Conservation (phyloP, 2,329 filamentous ascomycete species). For the Exophiala aquamarina region DNA sequence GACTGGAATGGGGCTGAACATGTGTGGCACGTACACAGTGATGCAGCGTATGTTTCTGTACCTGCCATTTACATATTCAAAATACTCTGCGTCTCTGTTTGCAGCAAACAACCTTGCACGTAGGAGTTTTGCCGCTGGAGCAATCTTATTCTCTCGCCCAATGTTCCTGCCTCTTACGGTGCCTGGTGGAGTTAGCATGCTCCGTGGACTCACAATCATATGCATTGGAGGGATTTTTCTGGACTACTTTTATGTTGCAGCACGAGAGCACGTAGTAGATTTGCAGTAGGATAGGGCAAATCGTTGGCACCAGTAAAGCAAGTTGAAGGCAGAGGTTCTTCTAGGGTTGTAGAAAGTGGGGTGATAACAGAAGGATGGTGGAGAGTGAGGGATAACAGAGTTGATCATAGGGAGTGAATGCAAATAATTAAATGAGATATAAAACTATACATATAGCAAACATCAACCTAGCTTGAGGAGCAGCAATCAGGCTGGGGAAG, state of each 20-base stretch:
- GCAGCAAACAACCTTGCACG: slow-evolving; percentile 27
- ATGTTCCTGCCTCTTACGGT: slow-evolving; percentile 34
- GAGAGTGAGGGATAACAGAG: no score
- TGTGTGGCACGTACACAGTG: slow-evolving; percentile 17
- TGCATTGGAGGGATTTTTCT: slow-evolving; percentile 56
- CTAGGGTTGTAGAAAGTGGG: no score
- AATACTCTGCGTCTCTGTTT: slow-evolving; percentile 19
- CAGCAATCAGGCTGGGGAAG: no score
- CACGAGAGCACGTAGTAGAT: slow-evolving; percentile 58
- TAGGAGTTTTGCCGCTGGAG: slow-evolving; percentile 31
- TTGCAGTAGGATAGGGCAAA: slow-evolving; percentile 40
- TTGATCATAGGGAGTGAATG: no score
- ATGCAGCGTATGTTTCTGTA: slow-evolving; percentile 20
- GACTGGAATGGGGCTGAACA: slow-evolving; percentile 42
- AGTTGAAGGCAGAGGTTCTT: no score
- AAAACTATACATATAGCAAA: no score
- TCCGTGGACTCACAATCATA: slow-evolving; percentile 35
- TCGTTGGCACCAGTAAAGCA: no score
- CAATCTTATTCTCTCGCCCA: slow-evolving; percentile 35
- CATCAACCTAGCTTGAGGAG: no score
- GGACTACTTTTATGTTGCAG: slow-evolving; percentile 58
- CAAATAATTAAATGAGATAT: no score
- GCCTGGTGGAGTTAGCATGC: slow-evolving; percentile 30
- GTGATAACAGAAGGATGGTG: no score
- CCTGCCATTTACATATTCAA: slow-evolving; percentile 15